phyloP scores from a whole-genome alignment of 805 yeast species.

The Starmera caribaea region DNA sequence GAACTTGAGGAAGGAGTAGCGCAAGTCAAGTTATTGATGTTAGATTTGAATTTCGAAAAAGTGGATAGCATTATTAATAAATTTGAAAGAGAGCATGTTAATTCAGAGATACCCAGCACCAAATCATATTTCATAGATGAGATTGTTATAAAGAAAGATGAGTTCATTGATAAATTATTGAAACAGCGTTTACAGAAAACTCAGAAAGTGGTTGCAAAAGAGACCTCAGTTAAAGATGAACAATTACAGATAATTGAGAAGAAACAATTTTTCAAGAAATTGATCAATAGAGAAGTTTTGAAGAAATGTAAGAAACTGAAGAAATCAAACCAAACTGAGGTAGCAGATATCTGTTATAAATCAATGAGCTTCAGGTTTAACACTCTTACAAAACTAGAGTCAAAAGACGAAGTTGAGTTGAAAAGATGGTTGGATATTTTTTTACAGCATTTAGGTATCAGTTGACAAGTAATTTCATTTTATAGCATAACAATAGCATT shows the following conservation, averaged over 20 bases:
- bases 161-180: conserved; percentile 14
- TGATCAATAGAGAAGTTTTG: conserved; percentile 11
- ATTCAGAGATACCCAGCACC: neutral
- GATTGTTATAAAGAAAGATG: conserved; percentile 10
- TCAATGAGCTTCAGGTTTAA: conserved; percentile 14
- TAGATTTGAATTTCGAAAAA: conserved; percentile 8
- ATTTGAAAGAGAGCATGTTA: conserved; percentile 1
- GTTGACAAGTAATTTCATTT: too few species aligned
- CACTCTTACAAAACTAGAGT: conserved; percentile 4
- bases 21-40: conserved; percentile 10
- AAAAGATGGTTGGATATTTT: conserved; percentile 12
- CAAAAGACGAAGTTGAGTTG: conserved; percentile 6
- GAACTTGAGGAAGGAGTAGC: conserved; percentile 5
- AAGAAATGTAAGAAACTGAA: conserved; percentile 6
- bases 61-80: conserved; percentile 2
- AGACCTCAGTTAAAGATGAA: conserved; percentile 9
- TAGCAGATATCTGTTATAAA: conserved; percentile 16
- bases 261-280: conserved; percentile 9
- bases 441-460: conserved; percentile 8
- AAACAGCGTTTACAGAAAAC: conserved; percentile 4
- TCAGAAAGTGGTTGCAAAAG: conserved; percentile 5
- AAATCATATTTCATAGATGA: conserved; percentile 13
- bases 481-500: too few species aligned
- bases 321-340: conserved; percentile 11
- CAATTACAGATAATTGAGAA: conserved; percentile 7